Percentiles rank a stretch among this genome's conserved stretches.
phyloP scores from a whole-genome alignment of 148 eudicot species.

The Rhododendron molle region DNA sequence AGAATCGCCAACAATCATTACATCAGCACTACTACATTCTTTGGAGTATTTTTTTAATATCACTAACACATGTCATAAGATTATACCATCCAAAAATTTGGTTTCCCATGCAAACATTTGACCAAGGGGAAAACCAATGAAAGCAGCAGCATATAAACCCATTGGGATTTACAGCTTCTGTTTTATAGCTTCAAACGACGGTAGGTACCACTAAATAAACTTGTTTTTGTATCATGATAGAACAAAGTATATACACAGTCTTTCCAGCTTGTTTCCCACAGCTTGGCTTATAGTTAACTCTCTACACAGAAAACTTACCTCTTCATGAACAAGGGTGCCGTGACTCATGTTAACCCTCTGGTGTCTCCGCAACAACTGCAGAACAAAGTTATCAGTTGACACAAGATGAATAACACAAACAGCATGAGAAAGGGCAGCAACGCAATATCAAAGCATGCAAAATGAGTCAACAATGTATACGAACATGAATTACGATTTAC shows the following conservation, averaged over 20 bases:
- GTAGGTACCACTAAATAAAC: background rate
- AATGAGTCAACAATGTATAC: background rate
- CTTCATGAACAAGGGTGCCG: slow-evolving; percentile 57
- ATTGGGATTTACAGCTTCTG: background rate
- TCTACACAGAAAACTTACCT: slow-evolving; percentile 32
- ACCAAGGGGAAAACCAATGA: background rate
- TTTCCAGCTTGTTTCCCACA: background rate
- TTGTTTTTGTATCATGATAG: background rate
- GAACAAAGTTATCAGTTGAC: slow-evolving; percentile 13
- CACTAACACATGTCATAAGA: background rate
- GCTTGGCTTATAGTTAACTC: background rate
- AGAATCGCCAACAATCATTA: background rate
- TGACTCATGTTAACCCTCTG: slow-evolving; percentile 63
- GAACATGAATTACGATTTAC: background rate
- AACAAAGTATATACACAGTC: background rate
- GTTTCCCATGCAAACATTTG: background rate
- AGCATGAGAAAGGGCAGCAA: background rate
- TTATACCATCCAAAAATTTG: background rate
- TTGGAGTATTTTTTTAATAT: background rate
- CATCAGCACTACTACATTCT: background rate
- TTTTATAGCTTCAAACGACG: background rate
- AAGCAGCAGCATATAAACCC: background rate
- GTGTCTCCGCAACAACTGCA: slow-evolving; percentile 79
- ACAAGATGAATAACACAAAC: slow-evolving; percentile 3
- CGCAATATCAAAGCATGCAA: slow-evolving; percentile 4